Base-by-base conservation (phyloP, 306 rosid species). In the Vachellia pachyceras region DNA sequence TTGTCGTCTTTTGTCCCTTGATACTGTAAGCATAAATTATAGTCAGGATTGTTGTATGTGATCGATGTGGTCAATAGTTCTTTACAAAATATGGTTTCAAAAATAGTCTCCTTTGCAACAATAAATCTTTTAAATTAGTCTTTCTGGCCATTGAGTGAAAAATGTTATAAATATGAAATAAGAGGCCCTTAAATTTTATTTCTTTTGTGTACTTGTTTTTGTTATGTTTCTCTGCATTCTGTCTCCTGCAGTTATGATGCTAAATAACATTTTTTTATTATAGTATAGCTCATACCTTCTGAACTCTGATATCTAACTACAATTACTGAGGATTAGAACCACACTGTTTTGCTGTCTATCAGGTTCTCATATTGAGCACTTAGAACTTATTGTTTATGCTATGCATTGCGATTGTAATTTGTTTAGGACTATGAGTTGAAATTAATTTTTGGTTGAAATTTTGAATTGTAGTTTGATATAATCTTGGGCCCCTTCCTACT, bases 1-100 rank as follows among this genome's bases (percentile, higher is more conserved):
- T 35, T 95, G 99, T 80, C 97, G 97, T 69, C 92, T 88, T 82
- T 90, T 95, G 68, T 93, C 98, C 82, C 97, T 95, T 73, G 94
- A 92, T 85, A 86, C 85, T 75, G 98, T 95, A 84, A 89, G 96
- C 85, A 71, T 35, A 60, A 77, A 78, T 78, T 74, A 76, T 63
- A 18, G 50, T 75, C 72, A 55, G 39, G 68, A 55, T 60, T 60
- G 33, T 74, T 69, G 69, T 76, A 65, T 77, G 41, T 44, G 47
- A 61, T 79, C 75, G 39, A 77, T 81, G 29, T 73, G 49, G 66
- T 75, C 40, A 45, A 10, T 50, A 55, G 33, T 76, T 72, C 45
- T 50, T 75, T 41, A 33, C 52, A 49, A 70, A 80, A 54, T 67
- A 20, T 68, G 72, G 79, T 72, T 47, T 61, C 22, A 57, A 60